A percentile compares a stretch with the other conserved stretches of the same genome.
phyloP scores from a whole-genome alignment of 345 rosid genomes.

The Gossypium arboreum region DNA sequence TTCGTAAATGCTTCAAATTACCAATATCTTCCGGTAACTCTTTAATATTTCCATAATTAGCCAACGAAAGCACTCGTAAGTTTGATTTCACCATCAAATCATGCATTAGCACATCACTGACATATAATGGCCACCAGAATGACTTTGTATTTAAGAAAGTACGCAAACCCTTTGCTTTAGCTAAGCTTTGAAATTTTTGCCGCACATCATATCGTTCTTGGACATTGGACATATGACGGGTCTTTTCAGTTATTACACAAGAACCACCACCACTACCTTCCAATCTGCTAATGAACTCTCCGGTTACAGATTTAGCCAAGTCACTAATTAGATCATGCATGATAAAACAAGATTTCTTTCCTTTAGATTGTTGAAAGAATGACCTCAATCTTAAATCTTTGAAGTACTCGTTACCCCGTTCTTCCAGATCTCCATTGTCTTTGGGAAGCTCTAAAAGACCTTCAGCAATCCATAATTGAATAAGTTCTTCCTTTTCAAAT shows the following conservation, averaged over 20 bases:
- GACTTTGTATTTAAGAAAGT: neutral
- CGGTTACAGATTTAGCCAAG: neutral
- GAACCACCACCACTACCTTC: neutral
- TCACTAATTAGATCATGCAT: slow-evolving; percentile 13
- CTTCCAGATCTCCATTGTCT: neutral
- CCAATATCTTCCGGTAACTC: slow-evolving; percentile 7
- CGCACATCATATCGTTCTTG: neutral
- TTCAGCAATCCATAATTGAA: slow-evolving; percentile 24
- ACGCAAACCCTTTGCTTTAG: neutral
- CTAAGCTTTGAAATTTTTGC: neutral
- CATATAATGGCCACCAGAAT: no score
- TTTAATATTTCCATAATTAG: neutral
- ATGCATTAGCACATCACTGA: neutral
- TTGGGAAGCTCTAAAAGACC: neutral
- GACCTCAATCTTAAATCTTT: neutral
- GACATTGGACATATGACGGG: slow-evolving; percentile 16
- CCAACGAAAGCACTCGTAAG: slow-evolving; percentile 8
- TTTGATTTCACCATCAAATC: neutral
- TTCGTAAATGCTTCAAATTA: slow-evolving; percentile 1
- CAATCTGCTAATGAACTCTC: slow-evolving; percentile 7
- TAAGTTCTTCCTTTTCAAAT: slow-evolving; percentile 20
- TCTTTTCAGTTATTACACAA: neutral
- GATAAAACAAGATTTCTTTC: neutral
- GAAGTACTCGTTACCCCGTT: neutral
- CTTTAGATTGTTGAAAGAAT: slow-evolving; percentile 8